These are phyloP conservation scores for Toxicodendron radicans DNA, from an alignment of 345 rosid species.

Conservation along the genomic window DNA sequence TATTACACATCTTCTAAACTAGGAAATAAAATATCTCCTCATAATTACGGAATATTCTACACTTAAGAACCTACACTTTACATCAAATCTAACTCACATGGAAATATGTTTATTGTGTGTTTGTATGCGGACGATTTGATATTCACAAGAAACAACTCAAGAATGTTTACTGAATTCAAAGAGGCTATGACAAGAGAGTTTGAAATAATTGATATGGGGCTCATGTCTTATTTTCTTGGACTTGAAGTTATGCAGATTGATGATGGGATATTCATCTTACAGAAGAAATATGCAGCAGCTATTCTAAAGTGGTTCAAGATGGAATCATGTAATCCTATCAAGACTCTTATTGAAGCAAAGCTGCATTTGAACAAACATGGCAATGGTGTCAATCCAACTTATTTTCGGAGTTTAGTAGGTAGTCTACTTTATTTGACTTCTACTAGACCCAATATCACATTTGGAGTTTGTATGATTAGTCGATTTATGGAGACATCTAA, in stretches of 20 bases:
- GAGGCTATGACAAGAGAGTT: background rate
- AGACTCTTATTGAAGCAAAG: slow-evolving; percentile 5
- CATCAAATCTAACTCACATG: background rate
- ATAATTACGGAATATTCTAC: no score
- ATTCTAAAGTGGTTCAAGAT: slow-evolving; percentile 11
- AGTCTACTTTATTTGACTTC: background rate
- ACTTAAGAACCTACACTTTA: background rate
- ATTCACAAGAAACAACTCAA: background rate
- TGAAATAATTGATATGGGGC: background rate
- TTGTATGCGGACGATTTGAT: slow-evolving; percentile 6
- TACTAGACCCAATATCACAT: background rate
- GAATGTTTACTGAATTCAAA: background rate
- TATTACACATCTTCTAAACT: background rate
- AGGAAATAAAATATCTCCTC: no score
- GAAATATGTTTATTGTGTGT: background rate
- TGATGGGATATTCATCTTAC: background rate
- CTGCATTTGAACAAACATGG: background rate
- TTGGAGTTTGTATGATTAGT: slow-evolving; percentile 11
- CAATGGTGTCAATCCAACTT: background rate
- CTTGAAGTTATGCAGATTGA: background rate
- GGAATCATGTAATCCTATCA: background rate
- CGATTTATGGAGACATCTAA: slow-evolving; percentile 5
- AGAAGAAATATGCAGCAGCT: background rate
- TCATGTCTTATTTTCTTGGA: slow-evolving; percentile 12
- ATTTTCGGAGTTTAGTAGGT: slow-evolving; percentile 6